Conservation (phyloP, 306 rosid species). For the Cyclanthera cordifolia region DNA sequence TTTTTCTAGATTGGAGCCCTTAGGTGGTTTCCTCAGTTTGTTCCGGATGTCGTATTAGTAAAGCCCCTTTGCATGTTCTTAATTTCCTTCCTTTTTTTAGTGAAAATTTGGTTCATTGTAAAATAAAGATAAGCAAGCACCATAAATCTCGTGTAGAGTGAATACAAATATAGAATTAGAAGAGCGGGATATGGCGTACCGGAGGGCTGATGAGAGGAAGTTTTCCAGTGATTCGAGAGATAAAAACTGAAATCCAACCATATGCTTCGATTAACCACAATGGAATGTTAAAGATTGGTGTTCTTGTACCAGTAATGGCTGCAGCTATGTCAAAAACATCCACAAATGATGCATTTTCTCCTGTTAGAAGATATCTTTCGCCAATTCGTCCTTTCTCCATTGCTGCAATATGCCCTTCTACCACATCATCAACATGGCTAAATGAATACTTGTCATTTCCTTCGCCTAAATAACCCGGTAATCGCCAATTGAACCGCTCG, state of each 20-base stretch:
- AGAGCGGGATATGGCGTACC: slow-evolving; percentile 37
- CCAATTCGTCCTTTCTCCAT: slow-evolving; percentile 56
- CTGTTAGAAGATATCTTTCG: slow-evolving; percentile 61
- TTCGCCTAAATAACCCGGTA: slow-evolving; percentile 72
- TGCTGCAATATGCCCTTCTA: slow-evolving; percentile 68
- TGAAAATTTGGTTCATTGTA: too few species aligned
- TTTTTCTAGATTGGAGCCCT: too few species aligned
- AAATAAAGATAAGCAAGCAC: too few species aligned
- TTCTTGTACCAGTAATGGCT: slow-evolving; percentile 40
- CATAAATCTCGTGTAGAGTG: neutral
- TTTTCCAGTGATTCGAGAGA: slow-evolving; percentile 53
- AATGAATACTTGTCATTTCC: slow-evolving; percentile 62
- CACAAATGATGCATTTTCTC: slow-evolving; percentile 77
- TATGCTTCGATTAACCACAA: slow-evolving; percentile 60
- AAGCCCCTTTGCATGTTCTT: too few species aligned
- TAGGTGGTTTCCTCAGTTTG: too few species aligned
- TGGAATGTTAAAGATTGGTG: slow-evolving; percentile 48
- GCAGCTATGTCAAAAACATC: slow-evolving; percentile 71
- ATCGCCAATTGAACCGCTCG: slow-evolving; percentile 70
- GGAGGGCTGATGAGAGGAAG: slow-evolving; percentile 86
- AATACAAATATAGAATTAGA: neutral
- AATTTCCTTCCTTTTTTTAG: too few species aligned
- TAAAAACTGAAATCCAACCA: slow-evolving; percentile 49
- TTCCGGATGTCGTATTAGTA: too few species aligned
- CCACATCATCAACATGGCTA: slow-evolving; percentile 81